phyloP scores from a whole-genome alignment of 1,284 basidiomycete genomes.

The Cryptococcus sp. region DNA sequence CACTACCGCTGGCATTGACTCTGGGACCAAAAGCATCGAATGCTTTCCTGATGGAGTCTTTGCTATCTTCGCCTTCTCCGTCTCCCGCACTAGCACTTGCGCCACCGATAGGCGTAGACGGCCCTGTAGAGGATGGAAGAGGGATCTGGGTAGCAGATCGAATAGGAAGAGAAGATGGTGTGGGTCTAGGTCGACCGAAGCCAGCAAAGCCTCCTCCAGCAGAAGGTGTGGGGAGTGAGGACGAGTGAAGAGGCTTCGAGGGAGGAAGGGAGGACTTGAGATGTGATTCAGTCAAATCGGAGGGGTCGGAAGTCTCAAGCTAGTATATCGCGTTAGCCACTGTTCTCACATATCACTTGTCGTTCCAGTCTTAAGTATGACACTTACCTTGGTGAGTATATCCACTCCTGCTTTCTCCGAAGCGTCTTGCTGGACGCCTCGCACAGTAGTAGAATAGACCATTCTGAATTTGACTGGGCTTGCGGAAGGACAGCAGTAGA shows the following conservation, averaged over 20 bases:
- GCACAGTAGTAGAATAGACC: slow-evolving; percentile 75
- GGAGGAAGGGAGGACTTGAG: slow-evolving; percentile 61
- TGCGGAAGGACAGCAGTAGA: slow-evolving; percentile 79
- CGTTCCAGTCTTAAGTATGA: not conserved
- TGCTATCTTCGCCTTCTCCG: slow-evolving; percentile 38
- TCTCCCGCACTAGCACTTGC: slow-evolving; percentile 2
- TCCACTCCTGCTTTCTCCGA: slow-evolving; percentile 57
- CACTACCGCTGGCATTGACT: slow-evolving; percentile 33
- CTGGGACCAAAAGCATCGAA: slow-evolving; percentile 53
- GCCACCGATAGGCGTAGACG: slow-evolving; percentile 26
- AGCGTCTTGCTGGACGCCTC: slow-evolving; percentile 61
- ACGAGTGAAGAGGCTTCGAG: slow-evolving; percentile 33
- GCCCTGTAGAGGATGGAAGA: slow-evolving; percentile 28
- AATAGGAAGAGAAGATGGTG: slow-evolving; percentile 16
- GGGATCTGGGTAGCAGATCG: slow-evolving; percentile 30
- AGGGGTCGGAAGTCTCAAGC: slow-evolving; percentile 79
- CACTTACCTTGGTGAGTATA: slow-evolving; percentile 50
- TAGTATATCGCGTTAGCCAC: slow-evolving; percentile 45
- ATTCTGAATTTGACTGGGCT: slow-evolving; percentile 81
- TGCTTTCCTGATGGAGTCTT: slow-evolving; percentile 43
- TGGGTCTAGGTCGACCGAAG: slow-evolving; percentile 33
- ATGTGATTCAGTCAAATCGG: slow-evolving; percentile 67
- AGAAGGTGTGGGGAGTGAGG: slow-evolving; percentile 31
- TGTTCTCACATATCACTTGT: not conserved
- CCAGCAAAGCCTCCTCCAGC: slow-evolving; percentile 10